phyloP scores from a whole-genome alignment of 768 basidiomycete species.

The Daedaleopsis sinensis region DNA sequence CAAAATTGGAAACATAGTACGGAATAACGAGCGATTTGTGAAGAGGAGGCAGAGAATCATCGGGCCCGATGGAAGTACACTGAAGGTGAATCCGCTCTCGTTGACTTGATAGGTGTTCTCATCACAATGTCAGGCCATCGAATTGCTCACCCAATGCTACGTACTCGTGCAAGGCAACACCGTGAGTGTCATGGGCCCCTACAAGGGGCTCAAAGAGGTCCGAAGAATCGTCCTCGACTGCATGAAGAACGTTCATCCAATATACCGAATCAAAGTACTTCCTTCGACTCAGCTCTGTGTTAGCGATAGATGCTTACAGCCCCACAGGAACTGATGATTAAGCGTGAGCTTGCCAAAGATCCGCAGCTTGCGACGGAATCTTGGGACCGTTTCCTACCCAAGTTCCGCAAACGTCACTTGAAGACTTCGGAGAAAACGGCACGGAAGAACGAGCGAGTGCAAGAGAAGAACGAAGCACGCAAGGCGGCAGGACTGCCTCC shows the following conservation, averaged over 20 bases:
- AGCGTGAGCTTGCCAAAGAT: slow-evolving; percentile 96
- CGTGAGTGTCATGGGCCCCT: slow-evolving; percentile 96
- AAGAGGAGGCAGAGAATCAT: slow-evolving; percentile 96
- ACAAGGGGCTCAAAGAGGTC: slow-evolving; percentile 95
- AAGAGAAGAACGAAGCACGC: slow-evolving; percentile 63
- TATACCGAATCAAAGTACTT: slow-evolving; percentile 93
- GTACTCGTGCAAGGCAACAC: slow-evolving; percentile 98
- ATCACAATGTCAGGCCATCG: slow-evolving; percentile 73
- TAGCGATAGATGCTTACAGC: not conserved
- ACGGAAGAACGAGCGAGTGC: slow-evolving; percentile 78
- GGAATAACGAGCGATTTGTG: slow-evolving; percentile 96
- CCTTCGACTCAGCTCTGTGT: not conserved
- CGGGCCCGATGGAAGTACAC: slow-evolving; percentile 94
- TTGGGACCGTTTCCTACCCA: slow-evolving; percentile 97
- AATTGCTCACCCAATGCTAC: slow-evolving; percentile 94
- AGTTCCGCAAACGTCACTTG: slow-evolving; percentile 92
- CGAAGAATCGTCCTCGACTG: slow-evolving; percentile 96
- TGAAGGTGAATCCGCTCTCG: slow-evolving; percentile 64
- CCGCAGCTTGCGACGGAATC: slow-evolving; percentile 91
- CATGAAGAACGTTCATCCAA: slow-evolving; percentile 99
- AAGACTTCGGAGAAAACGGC: slow-evolving; percentile 93
- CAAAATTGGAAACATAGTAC: slow-evolving; percentile 91
- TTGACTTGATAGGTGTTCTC: not conserved
- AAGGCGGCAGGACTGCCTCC: slow-evolving; percentile 65
- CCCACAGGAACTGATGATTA: slow-evolving; percentile 89